A percentile compares a stretch with the other conserved stretches of the same genome.
Evolutionary conservation across 805 yeast species (phyloP).

Genomic region (Starmerella davenportii): DNA sequence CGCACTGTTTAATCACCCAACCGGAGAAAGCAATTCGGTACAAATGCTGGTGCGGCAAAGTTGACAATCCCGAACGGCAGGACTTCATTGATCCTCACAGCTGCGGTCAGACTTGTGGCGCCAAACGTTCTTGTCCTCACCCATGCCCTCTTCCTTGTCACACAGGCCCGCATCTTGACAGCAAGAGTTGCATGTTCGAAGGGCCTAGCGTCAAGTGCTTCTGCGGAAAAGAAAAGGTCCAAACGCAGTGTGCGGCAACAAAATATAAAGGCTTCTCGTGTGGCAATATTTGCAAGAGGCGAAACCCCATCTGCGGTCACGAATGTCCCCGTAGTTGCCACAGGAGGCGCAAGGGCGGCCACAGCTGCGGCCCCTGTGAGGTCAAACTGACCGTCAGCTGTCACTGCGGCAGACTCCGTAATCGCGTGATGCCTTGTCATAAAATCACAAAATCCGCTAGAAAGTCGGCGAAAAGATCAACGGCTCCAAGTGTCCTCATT

Average conservation of each 20-base stretch:
- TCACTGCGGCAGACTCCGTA: slow-evolving; percentile 9
- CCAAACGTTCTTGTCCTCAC: slow-evolving; percentile 15
- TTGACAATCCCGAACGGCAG: slow-evolving; percentile 3
- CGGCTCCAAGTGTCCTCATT: background rate
- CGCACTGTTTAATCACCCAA: slow-evolving; percentile 11
- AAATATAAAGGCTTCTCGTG: slow-evolving; percentile 14
- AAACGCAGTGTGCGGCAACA: slow-evolving; percentile 9
- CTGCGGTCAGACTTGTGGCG: slow-evolving; percentile 19
- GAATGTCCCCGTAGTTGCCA: slow-evolving; percentile 13
- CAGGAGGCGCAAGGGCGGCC: slow-evolving; percentile 1
- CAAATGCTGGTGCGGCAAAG: slow-evolving; percentile 17
- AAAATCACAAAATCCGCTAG: background rate
- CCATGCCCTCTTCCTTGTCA: slow-evolving; percentile 18
- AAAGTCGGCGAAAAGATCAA: background rate
- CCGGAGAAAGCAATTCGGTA: background rate
- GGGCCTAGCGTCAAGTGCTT: slow-evolving; percentile 15
- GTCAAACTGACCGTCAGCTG: slow-evolving; percentile 25
- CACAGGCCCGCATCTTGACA: slow-evolving; percentile 15
- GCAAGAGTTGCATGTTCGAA: slow-evolving; percentile 10
- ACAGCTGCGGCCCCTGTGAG: slow-evolving; percentile 11
- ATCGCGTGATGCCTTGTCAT: background rate
- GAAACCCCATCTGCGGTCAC: slow-evolving; percentile 10
- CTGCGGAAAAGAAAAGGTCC: slow-evolving; percentile 11
- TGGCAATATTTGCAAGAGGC: slow-evolving; percentile 5
- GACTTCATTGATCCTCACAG: slow-evolving; percentile 13